Base-by-base conservation (phyloP, 305 asterid genomes). In the Fraxinus paxiana region DNA sequence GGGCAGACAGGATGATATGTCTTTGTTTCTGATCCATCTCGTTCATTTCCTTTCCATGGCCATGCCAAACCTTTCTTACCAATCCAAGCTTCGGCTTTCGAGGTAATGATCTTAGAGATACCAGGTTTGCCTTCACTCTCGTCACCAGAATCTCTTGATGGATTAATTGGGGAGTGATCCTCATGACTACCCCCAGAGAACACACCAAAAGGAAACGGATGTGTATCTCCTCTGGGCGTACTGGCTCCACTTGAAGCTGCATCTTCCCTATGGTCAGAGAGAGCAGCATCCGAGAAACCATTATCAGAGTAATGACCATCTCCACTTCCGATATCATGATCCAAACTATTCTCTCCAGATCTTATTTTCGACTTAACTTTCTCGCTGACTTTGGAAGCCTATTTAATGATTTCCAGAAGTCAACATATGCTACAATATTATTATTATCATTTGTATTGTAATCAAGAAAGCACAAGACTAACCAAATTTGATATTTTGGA, bases 1-100 rank as follows among this genome's bases (percentile, higher is more conserved):
- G 96, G 92, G 94, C 96, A 90, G 43, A 82, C 89, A 85, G 89
- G 91, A 31, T 85, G 91, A 31, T 90, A 73, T n/a, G 92, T 85
- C 85, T 87, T 90, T 20, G 89, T 83, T 82, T 93, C 96, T 67
- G 92, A 77, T 73, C 88, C 92, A 13, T 90, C 97, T 79, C 61
- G 88, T 80, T 92, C 97, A 76, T 87, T 86, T 80, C 92, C 98
- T 89, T 90, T 96, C 97, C 96, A 94, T 2, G 95, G 97, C 99
- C 99, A 96, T 20, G 92, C 73, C 79, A 92, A 88, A 54, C 89
- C 89, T 78, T 86, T 90, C 87, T 90, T 94, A 79, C 87, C 85
- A 69, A 94, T 90, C 98, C 95, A 94, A 65, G 97, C 93, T 86
- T 93, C 97, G 12, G 97, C 98, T 82, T 89, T 94, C 28, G 96